These are phyloP conservation scores for Aspergillus texensis DNA, from an alignment of 2,329 filamentous ascomycete species.

Conservation along the genomic window DNA sequence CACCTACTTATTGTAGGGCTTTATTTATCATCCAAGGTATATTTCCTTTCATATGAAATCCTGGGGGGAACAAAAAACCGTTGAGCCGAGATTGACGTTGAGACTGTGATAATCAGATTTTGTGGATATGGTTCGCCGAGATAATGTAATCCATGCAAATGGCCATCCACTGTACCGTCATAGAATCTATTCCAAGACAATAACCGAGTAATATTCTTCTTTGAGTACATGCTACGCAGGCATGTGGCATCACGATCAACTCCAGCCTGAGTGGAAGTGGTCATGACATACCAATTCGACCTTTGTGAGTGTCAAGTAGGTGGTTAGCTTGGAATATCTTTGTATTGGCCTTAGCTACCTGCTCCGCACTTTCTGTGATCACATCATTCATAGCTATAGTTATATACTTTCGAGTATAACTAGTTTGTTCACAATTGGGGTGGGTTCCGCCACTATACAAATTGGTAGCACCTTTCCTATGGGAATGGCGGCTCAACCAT, in stretches of 20 bases:
- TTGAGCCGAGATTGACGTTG: neutral
- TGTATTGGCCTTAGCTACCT: neutral
- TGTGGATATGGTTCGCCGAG: neutral
- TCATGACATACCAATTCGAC: no score
- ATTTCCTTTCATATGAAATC: neutral
- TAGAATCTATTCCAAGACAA: neutral
- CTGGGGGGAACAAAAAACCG: neutral
- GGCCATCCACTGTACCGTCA: neutral
- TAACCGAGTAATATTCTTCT: neutral
- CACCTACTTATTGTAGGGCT: neutral
- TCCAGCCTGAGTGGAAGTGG: neutral
- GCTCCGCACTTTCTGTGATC: neutral
- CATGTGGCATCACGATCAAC: neutral
- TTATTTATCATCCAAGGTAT: neutral
- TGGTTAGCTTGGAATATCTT: neutral
- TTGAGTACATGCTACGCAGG: neutral
- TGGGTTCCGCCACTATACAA: neutral
- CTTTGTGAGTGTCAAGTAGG: no score
- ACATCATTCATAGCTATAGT: neutral
- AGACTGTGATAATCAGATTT: neutral
- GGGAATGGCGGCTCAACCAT: no score
- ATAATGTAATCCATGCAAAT: slow-evolving; percentile 1
- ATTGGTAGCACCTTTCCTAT: neutral
- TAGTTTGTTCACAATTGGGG: neutral
- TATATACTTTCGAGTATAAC: neutral